Evolutionary conservation across 139 green algal genomes (phyloP).

Genomic region (Raphidocelis subcapitata): DNA sequence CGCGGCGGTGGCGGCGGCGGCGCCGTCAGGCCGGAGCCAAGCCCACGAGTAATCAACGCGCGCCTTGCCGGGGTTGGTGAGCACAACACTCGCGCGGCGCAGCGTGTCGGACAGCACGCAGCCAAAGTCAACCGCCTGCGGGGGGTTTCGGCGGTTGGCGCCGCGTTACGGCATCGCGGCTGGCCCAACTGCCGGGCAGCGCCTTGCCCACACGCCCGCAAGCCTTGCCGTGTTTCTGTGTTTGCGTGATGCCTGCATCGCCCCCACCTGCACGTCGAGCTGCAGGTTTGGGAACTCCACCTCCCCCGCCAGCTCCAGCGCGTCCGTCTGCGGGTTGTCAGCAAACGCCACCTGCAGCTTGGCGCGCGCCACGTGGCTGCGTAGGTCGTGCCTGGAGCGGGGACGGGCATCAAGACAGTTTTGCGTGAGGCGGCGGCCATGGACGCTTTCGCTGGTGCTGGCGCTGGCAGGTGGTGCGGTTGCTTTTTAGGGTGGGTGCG

Average conservation of each 20-base stretch:
- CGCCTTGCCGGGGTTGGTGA: slow-evolving; percentile 64
- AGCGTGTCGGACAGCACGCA: slow-evolving; percentile 73
- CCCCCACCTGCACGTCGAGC: slow-evolving; percentile 14
- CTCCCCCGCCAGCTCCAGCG: slow-evolving; percentile 57
- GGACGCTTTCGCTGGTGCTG: too few species aligned
- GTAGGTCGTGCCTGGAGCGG: slow-evolving; percentile 10
- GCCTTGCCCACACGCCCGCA: slow-evolving; percentile 19
- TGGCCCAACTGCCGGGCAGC: too few species aligned
- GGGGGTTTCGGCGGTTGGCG: not conserved
- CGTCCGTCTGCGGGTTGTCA: slow-evolving; percentile 72
- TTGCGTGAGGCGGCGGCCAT: not conserved
- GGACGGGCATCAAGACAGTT: not conserved
- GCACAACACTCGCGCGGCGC: slow-evolving; percentile 35
- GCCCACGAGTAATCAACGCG: slow-evolving; percentile 62
- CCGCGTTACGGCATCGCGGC: not conserved
- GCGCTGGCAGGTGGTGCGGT: too few species aligned
- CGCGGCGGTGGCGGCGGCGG: too few species aligned
- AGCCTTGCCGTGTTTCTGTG: too few species aligned
- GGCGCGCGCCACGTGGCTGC: slow-evolving; percentile 34
- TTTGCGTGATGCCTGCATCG: too few species aligned
- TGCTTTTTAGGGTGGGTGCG: too few species aligned
- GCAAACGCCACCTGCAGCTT: slow-evolving; percentile 61
- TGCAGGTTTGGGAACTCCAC: slow-evolving; percentile 77
- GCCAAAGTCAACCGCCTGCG: slow-evolving; percentile 66
- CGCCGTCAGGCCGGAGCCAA: slow-evolving; percentile 23